These are phyloP conservation scores for Pouteria campechiana DNA, from an alignment of 179 eudicot genomes.

Conservation along the genomic window DNA sequence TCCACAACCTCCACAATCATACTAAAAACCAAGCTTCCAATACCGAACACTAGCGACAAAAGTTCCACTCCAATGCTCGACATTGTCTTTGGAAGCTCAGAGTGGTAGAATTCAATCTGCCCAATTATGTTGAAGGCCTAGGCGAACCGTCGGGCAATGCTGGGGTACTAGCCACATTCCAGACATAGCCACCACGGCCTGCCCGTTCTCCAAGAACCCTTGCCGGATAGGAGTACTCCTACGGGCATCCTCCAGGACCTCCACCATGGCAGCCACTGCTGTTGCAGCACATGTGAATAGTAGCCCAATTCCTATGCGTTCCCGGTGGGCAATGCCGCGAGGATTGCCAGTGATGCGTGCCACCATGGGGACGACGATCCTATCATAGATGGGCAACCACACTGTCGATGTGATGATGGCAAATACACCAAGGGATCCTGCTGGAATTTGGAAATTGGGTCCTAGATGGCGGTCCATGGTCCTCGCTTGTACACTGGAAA, in stretches of 20 bases:
- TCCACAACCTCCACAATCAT: conserved; percentile 7
- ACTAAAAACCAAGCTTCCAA: conserved; percentile 16
- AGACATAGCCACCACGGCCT: conserved; percentile 19
- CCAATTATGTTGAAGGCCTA: conserved; percentile 29
- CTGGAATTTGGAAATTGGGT: conserved; percentile 12
- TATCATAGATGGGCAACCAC: conserved; percentile 15
- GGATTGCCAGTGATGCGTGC: conserved; percentile 6
- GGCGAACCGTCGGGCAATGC: conserved; percentile 13
- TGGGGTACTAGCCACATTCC: conserved; percentile 38
- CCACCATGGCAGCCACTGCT: conserved; percentile 13
- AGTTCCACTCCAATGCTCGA: conserved; percentile 19
- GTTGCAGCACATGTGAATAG: conserved; percentile 7
- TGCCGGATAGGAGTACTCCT: conserved; percentile 7
- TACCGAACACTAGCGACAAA: conserved; percentile 8
- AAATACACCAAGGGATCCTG: conserved; percentile 9
- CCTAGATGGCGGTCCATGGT: conserved; percentile 14
- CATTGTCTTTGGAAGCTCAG: conserved; percentile 26
- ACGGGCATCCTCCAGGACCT: conserved; percentile 8
- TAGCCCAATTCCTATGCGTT: conserved; percentile 24
- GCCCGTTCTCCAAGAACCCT: conserved; percentile 6
- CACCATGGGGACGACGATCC: conserved; percentile 4
- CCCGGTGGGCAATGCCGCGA: conserved; percentile 10
- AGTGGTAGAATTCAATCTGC: conserved; percentile 19
- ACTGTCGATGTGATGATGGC: conserved; percentile 1
- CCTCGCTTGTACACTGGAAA: conserved; percentile 17